These are phyloP conservation scores for Mycena crocata DNA, from an alignment of 768 basidiomycete genomes.

Conservation along the genomic window DNA sequence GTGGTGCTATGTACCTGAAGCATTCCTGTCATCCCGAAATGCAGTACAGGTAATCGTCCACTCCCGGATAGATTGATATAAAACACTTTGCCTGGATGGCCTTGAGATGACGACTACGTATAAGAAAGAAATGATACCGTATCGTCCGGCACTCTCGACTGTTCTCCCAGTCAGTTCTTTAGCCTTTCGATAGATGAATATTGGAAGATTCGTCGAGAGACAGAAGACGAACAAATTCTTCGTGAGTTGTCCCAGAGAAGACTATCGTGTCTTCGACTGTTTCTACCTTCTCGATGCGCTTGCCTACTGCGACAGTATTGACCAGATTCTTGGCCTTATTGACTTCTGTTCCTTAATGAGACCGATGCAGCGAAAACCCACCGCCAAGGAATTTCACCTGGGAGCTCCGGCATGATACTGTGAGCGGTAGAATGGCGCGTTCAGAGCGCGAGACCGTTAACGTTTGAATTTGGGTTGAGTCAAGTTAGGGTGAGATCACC, in stretches of 20 bases:
- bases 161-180: conserved; percentile 63
- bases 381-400: too few relatives aligned
- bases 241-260: conserved; percentile 65
- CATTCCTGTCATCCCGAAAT: conserved; percentile 92
- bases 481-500: too few relatives aligned
- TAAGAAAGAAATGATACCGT: conserved; percentile 51
- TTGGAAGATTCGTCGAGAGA: not conserved
- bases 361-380: too few relatives aligned
- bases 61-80: conserved; percentile 72
- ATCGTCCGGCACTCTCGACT: conserved; percentile 61
- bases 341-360: too few relatives aligned
- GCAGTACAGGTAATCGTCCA: conserved; percentile 75
- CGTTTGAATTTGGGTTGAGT: too few relatives aligned
- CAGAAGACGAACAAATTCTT: conserved; percentile 67
- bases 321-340: conserved; percentile 73
- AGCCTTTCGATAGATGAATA: conserved; percentile 51
- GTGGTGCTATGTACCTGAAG: conserved; percentile 59
- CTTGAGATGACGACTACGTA: not conserved
- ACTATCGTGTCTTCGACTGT: conserved; percentile 72
- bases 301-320: conserved; percentile 61
- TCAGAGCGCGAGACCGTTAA: too few relatives aligned
- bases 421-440: too few relatives aligned
- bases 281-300: conserved; percentile 66
- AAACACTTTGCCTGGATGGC: conserved; percentile 66
- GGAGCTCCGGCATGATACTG: conserved; percentile 28